Percentiles rank a stretch among this genome's conserved stretches.
These are phyloP conservation scores for Geotrichum candidum DNA, from an alignment of 1,139 yeast genomes.

Conservation along the genomic window DNA sequence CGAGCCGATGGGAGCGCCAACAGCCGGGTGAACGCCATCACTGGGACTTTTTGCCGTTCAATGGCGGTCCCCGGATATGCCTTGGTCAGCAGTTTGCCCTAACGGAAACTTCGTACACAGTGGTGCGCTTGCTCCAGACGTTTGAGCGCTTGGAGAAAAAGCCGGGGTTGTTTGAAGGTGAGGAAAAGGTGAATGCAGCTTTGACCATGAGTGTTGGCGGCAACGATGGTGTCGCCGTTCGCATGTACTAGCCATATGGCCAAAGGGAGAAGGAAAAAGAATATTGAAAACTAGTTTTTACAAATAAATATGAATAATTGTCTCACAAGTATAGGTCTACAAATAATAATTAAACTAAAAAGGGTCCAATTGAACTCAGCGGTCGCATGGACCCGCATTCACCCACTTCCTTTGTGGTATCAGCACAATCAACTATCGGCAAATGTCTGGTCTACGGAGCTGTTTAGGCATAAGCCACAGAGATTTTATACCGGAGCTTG, in stretches of 20 bases:
- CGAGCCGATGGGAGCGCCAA: conserved; percentile 45
- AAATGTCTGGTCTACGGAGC: too few relatives aligned
- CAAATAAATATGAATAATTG: too few relatives aligned
- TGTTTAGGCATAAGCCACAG: too few relatives aligned
- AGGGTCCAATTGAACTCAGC: too few relatives aligned
- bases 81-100: conserved; percentile 56
- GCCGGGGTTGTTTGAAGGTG: not conserved
- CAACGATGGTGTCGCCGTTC: not conserved
- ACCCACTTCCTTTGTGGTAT: too few relatives aligned
- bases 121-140: conserved; percentile 40
- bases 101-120: conserved; percentile 48
- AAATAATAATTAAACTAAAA: too few relatives aligned
- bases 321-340: too few relatives aligned
- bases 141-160: not conserved
- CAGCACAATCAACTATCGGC: too few relatives aligned
- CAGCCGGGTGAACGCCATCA: conserved; percentile 20
- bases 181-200: not conserved
- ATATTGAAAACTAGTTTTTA: too few relatives aligned
- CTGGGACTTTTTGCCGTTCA: conserved; percentile 53
- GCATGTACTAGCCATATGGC: not conserved
- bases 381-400: too few relatives aligned
- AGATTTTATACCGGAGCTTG: too few relatives aligned
- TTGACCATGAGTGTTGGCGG: conserved; percentile 13
- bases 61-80: conserved; percentile 58
- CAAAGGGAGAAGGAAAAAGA: too few relatives aligned